Conservation (phyloP, 1,284 basidiomycete species). For the Tranzscheliella williamsii region DNA sequence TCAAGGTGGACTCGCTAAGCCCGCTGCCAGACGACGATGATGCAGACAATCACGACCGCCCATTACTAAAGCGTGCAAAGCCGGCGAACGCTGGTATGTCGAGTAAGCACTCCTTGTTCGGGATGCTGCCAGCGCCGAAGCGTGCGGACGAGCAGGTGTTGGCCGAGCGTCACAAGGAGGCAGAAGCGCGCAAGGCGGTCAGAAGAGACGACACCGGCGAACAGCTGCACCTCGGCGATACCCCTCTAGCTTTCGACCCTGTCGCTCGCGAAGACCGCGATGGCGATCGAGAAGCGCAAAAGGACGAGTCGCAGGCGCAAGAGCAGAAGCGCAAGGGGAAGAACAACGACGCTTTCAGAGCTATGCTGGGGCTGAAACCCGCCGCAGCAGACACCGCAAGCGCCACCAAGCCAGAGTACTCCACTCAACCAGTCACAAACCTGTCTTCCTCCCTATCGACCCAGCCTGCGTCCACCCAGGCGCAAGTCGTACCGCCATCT, state of each 20-base stretch:
- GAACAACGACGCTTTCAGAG: conserved; percentile 55
- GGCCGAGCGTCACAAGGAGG: conserved; percentile 25
- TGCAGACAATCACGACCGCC: background rate
- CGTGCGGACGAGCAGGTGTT: conserved; percentile 22
- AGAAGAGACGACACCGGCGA: conserved; percentile 5
- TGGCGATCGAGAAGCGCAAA: background rate
- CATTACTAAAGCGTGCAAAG: background rate
- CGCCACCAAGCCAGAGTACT: background rate
- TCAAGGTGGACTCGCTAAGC: conserved; percentile 29
- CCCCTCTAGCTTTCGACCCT: background rate
- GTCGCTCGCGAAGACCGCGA: background rate
- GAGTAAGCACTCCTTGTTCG: conserved; percentile 38
- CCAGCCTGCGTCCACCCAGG: background rate
- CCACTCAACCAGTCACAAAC: background rate
- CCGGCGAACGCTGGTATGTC: background rate
- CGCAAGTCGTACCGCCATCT: background rate
- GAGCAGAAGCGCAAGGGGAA: conserved; percentile 30
- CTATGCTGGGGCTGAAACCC: conserved; percentile 58
- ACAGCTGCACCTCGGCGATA: background rate
- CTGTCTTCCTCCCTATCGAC: background rate
- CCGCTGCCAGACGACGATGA: conserved; percentile 2
- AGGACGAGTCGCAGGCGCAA: background rate
- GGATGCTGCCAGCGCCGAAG: conserved; percentile 55
- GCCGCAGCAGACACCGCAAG: background rate
- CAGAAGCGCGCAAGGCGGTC: conserved; percentile 22